Conservation (phyloP, 2,329 filamentous ascomycete species). For the Fusarium newnesense region DNA sequence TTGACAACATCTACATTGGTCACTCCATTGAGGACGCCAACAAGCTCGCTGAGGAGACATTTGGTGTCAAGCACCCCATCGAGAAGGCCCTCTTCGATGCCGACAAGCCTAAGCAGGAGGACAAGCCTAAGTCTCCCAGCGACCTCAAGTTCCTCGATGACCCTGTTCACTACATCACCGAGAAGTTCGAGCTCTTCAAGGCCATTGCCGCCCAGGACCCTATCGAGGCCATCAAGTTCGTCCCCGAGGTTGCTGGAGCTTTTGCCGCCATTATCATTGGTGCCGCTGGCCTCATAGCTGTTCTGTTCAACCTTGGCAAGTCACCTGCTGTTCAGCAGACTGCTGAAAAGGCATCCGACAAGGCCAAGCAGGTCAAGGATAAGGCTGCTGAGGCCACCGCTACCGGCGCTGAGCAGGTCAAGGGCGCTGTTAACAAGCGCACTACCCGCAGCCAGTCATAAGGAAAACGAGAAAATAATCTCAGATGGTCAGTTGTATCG, state of each 20-base stretch:
- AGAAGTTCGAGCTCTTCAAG: slow-evolving; percentile 94
- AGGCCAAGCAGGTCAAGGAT: slow-evolving; percentile 75
- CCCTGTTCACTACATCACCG: slow-evolving; percentile 85
- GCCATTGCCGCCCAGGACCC: slow-evolving; percentile 85
- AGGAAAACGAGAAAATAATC: slow-evolving; percentile 10
- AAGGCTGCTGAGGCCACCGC: slow-evolving; percentile 72
- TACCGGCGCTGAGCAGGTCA: slow-evolving; percentile 76
- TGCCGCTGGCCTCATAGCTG: slow-evolving; percentile 75
- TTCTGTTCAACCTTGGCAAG: slow-evolving; percentile 71
- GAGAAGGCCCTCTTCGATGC: slow-evolving; percentile 85
- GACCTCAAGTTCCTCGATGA: slow-evolving; percentile 92
- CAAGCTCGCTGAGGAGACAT: slow-evolving; percentile 89
- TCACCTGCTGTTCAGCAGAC: slow-evolving; percentile 79
- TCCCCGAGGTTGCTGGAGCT: slow-evolving; percentile 89
- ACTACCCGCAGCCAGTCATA: slow-evolving; percentile 67
- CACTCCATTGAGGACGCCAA: slow-evolving; percentile 94
- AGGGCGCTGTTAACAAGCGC: slow-evolving; percentile 76
- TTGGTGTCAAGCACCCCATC: slow-evolving; percentile 84
- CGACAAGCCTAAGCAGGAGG: slow-evolving; percentile 77
- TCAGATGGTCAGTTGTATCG: neutral
- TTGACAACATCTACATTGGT: slow-evolving; percentile 99
- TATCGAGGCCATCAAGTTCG: slow-evolving; percentile 84
- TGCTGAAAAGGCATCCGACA: slow-evolving; percentile 71
- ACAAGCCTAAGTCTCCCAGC: slow-evolving; percentile 74
- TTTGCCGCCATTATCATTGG: slow-evolving; percentile 77